Base-by-base conservation (phyloP, 2,329 filamentous ascomycete genomes). In the Sarocladium oryzae region DNA sequence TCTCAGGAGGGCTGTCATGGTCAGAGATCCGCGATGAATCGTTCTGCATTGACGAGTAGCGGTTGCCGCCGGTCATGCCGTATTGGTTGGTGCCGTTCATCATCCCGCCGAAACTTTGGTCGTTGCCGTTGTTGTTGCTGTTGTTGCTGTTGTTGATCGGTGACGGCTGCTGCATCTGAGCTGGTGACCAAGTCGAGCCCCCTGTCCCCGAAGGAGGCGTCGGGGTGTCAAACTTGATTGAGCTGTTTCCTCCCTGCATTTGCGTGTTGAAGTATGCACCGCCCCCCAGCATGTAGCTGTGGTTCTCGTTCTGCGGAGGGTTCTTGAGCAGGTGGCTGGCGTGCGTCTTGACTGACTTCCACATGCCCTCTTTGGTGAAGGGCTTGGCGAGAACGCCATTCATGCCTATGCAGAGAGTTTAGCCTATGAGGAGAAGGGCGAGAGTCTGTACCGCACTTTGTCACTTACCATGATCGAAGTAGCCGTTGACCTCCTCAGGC, bases 361-460 rank as follows among this genome's bases (percentile, higher is more conserved):
- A 77, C 73, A 93, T 88, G 35, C 87, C 88, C 58, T 90, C 87
- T 60, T 87, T 86, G 4, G 93, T 99, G 66, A 99, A 99, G 0
- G 93, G 93, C 64, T 99, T 99, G 0, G 93, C 92, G 54, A 99
- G 73, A 16, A 99, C 92, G 63, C 96, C 93, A 63, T 96, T 95
- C 91, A 99, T 96, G 38, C 92, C 91, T 96, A 13, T 36, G 2
- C n/a, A 36, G n/a, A 3, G 23, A 4, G 16, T 50, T 59, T 35
- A 61, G 49, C 38, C 40, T 40, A 30, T 21, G 13, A 5, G 1
- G 11, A 2, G 28, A 46, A 21, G 11, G n/a, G 33, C 9, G 10
- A 11, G 6, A 38, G 18, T 3, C 13, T 15, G 21, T 11, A 36
- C 7, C n/a, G n/a, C n/a, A n/a, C n/a, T n/a, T n/a, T n/a, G 16